Evolutionary conservation across 352 stramenopile species (phyloP).

Genomic region (Salisapilia sapeloensis): DNA sequence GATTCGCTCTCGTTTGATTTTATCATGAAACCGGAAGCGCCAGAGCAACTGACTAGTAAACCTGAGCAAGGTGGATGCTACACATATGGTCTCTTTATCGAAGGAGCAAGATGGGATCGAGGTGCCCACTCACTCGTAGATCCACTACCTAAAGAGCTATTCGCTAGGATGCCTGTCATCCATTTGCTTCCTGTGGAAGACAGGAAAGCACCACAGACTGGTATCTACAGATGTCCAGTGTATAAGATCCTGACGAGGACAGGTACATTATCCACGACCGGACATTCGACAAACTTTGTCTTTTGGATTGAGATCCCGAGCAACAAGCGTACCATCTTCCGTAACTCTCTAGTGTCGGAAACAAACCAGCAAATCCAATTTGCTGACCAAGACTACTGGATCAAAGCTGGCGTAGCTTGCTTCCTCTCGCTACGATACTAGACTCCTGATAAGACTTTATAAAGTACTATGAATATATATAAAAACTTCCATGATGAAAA

Average conservation of each 20-base stretch:
- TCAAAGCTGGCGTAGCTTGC: constrained; percentile 89
- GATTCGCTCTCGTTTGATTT: constrained; percentile 86
- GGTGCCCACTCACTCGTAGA: constrained; percentile 19
- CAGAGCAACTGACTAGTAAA: constrained; percentile 28
- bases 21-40: constrained; percentile 44
- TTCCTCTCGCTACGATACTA: constrained; percentile 91
- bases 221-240: constrained; percentile 77
- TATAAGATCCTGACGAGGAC: constrained; percentile 83
- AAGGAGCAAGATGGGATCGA: constrained; percentile 83
- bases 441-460: constrained; percentile 2
- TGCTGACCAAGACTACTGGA: constrained; percentile 89
- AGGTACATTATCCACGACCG: constrained; percentile 89
- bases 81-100: constrained; percentile 83
- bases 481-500: constrained; percentile 1
- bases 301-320: constrained; percentile 93
- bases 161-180: constrained; percentile 48
- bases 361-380: constrained; percentile 85
- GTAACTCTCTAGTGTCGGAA: constrained; percentile 85
- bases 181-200: constrained; percentile 65
- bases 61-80: constrained; percentile 72
- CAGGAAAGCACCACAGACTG: constrained; percentile 17
- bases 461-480: background rate
- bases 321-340: constrained; percentile 51
- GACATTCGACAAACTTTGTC: constrained; percentile 95
- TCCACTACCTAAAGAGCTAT: constrained; percentile 23